Evolutionary conservation across 2,329 filamentous ascomycete genomes (phyloP), one percentile per base, ranked within the genome.

Genomic region (Penicillium polonicum): DNA sequence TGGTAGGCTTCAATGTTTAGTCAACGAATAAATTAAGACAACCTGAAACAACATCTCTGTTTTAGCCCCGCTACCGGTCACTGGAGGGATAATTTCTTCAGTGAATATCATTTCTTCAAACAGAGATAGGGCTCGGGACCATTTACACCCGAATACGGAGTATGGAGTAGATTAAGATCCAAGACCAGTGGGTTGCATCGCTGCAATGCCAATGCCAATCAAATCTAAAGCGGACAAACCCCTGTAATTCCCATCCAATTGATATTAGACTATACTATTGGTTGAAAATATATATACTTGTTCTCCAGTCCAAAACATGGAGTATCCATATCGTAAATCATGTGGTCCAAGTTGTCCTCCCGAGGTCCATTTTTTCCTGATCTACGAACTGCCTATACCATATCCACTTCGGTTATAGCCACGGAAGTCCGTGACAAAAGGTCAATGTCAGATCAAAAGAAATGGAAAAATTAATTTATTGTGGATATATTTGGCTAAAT

Each of bases 71-170:
- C 8, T 33, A 12, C 29, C 49, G 21, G 31, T 46, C 21, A 63
- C 62, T 62, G 52, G 61, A 62, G 61, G 61, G 58, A 62, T 48
- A 53, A 60, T 42, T 51, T 38, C 12, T 33, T 10, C 10, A 8
- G 6, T n/a, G 31, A n/a, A 19, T 33, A 48, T 38, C 29, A 33
- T 33, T 33, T 29, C 31, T 2, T 23, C 8, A 10, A 9, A 2
- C 10, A 17, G 15, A 3, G 4, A 2, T 23, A 23, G 23, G 3
- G 2, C 21, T 23, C 21, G 2, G 12, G n/a, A 2, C n/a, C 43
- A 31, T 31, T 31, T 19, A 29, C 31, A 5, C 31, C 19, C 43
- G 43, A 46, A 13, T 23, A 23, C n/a, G 27, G 43, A 19, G n/a
- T 23, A 23, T 3, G 23, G 29, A 12, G 29, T 55, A 52, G 31